Percentiles rank a stretch among this genome's conserved stretches.
Evolutionary conservation across 1,139 yeast species (phyloP).

Genomic region (Pichia norvegensis): DNA sequence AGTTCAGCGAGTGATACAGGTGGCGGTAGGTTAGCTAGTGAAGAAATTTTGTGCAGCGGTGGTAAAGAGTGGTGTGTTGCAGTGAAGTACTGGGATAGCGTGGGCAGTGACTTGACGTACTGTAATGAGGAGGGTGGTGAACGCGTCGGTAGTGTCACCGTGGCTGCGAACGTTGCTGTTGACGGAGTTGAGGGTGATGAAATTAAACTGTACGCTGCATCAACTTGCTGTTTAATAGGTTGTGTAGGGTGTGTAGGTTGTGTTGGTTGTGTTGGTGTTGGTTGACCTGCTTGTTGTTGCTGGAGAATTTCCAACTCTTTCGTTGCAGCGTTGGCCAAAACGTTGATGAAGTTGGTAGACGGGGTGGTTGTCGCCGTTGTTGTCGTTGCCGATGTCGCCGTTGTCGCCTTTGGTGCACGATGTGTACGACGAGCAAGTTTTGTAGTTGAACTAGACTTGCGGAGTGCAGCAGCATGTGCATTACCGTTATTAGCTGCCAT

Average conservation of each 20-base stretch:
- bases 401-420: not conserved
- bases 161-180: not conserved
- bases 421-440: conserved; percentile 34
- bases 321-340: conserved; percentile 75
- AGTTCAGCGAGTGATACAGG: conserved; percentile 5
- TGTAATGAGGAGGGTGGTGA: conserved; percentile 28
- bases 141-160: not conserved
- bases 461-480: not conserved
- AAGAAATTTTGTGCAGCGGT: conserved; percentile 9
- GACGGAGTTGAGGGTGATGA: conserved; percentile 4
- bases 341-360: conserved; percentile 38
- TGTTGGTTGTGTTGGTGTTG: not conserved
- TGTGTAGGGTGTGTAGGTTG: not conserved
- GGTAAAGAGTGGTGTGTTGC: conserved; percentile 5
- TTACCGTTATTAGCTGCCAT: not conserved
- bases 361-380: not conserved
- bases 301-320: conserved; percentile 53
- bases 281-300: too few relatives aligned
- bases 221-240: conserved; percentile 9
- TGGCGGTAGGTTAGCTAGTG: conserved; percentile 12
- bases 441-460: conserved; percentile 10
- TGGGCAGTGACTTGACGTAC: conserved; percentile 54
- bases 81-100: conserved; percentile 51
- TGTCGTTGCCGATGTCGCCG: not conserved
- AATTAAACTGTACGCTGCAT: conserved; percentile 21